Evolutionary conservation across 176 grass and related monocot genomes (phyloP), one percentile per base, ranked within the genome.

Genomic region (Juncus effusus): DNA sequence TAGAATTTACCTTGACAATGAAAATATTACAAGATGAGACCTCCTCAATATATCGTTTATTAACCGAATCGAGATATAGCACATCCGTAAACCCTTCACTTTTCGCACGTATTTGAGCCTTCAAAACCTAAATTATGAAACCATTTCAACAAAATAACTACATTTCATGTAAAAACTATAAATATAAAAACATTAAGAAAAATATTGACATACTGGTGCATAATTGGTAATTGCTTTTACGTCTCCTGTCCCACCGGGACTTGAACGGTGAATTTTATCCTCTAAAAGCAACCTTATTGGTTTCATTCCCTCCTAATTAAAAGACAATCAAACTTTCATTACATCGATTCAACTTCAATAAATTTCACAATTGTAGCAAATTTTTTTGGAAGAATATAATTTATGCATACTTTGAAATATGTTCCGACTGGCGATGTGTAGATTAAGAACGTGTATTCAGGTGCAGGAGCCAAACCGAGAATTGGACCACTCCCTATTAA

Each of bases 201-300:
- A 47, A 47, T 72, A 67, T n/a, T 28, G 19, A 1, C 69, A 35
- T 75, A 97, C 94, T 59, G 94, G 94, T n/a, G 73, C 85, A 78
- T 99, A 99, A 87, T 99, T 99, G 41, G 85, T 13, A 70, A 93
- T 99, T 45, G 89, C 78, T 62, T 99, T 99, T 51, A 99, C 94
- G 16, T 69, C 83, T 49, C 94, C 94, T 7, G 85, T 87, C 1
- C 94, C 94, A 57, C 94, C 94, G 1, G 94, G 94, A 82, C 74
- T 67, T 2, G 88, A 85, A 49, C 89, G 94, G 80, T 87, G 94
- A 60, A 73, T 13, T 54, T 72, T 76, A 65, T 89, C 83, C 14
- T 82, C 52, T 37, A 99, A 55, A 2, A 80, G 13, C 47, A 99
- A 76, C 64, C 89, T 86, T 50, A 99, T 87, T 42, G 94, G 88